Conservation (phyloP, 78 protist species). For the Dictyostelium firmibasis region DNA sequence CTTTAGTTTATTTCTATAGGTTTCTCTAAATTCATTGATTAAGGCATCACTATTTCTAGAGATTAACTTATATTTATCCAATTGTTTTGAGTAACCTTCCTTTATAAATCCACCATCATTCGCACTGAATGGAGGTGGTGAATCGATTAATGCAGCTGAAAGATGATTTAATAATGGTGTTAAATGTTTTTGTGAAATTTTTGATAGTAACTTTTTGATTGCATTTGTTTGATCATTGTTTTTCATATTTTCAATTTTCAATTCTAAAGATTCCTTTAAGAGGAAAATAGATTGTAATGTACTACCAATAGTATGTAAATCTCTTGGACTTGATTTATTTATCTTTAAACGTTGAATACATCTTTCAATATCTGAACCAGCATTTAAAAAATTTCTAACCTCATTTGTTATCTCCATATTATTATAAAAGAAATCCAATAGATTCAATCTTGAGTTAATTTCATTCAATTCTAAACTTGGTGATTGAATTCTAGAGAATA, state of each 20-base stretch:
- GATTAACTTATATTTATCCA: not conserved
- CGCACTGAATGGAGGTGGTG: slow-evolving; percentile 11
- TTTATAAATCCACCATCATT: slow-evolving; percentile 57
- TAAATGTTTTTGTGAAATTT: not conserved
- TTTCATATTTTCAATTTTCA: not conserved
- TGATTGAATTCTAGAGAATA: slow-evolving; percentile 54
- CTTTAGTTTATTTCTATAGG: not conserved
- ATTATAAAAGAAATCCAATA: slow-evolving; percentile 12
- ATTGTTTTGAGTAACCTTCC: slow-evolving; percentile 8
- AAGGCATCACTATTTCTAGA: not conserved
- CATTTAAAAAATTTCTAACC: not conserved
- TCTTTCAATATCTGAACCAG: slow-evolving; percentile 63
- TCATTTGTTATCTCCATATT: not conserved
- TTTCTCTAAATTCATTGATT: not conserved
- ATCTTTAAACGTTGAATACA: slow-evolving; percentile 62
- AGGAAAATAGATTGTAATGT: slow-evolving; percentile 1
- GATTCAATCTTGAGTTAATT: slow-evolving; percentile 45
- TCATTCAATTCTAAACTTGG: slow-evolving; percentile 27
- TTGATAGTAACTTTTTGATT: not conserved
- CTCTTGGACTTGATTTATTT: slow-evolving; percentile 56
- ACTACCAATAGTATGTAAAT: slow-evolving; percentile 30
- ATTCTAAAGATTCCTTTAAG: not conserved
- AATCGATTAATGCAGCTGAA: slow-evolving; percentile 26
- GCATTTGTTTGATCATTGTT: not conserved
- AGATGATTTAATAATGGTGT: slow-evolving; percentile 15